Base-by-base conservation (phyloP, 495 filamentous ascomycete species). In the Penicillium herquei region DNA sequence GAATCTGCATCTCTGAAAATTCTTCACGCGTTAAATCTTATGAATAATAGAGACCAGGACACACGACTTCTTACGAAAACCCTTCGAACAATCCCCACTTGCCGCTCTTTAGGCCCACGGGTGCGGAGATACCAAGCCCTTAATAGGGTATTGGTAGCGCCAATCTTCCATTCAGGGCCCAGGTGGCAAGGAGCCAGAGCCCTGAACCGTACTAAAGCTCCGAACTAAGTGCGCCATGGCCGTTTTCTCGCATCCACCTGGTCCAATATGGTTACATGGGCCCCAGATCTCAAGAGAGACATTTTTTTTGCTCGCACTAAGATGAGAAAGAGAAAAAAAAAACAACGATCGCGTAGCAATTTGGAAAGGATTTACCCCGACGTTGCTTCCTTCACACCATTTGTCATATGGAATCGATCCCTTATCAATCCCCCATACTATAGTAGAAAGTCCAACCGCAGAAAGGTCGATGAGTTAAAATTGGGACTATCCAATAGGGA, bases 91-190 rank as follows among this genome's bases (percentile, higher is more conserved):
- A 9, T 33, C 43, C 34, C 34, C 43, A 46, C 43, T 33, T 46
- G 13, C 43, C 43, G 43, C 31, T 32, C 26, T 26, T 46, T 1
- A 26, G 21, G 21, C 21, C 21, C 21, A 26, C 43, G 43, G 34
- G 43, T 31, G 43, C 43, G 43, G 43, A 46, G 43, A 21, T 43
- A n/a, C 26, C 10, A 46, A 46, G 8, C 43, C 43, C 43, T 46
- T n/a, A 13, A 31, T 32, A 46, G 43, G 43, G 43, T 32, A 46
- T 13, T 21, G 18, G 3, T 26, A 11, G 18, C 41, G 41, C 41
- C 41, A 46, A 46, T 46, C 43, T 32, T 13, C 30, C 26, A 32
- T 46, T 8, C 43, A 46, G 12, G 26, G 5, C 43, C 13, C 14
- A 46, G 26, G 43, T 46, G 43, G 43, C 43, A 32, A 32, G 26